Evolutionary conservation across 2,329 filamentous ascomycete species (phyloP), one percentile per base, ranked within the genome.

Genomic region (Cercospora canescens): DNA sequence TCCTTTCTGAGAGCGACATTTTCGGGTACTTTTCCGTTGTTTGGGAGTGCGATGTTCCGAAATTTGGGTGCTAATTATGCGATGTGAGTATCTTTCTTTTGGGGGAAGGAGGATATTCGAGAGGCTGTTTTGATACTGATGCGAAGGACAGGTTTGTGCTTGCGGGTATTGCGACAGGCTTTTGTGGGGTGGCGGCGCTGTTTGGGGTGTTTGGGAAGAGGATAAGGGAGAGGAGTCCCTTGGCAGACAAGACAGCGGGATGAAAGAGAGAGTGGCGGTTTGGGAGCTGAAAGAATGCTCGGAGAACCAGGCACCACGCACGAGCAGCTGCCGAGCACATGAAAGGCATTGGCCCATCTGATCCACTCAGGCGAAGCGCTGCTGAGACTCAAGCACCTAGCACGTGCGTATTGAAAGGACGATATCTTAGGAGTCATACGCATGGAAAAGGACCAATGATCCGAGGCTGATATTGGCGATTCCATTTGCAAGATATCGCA

Each of bases 11-110:
- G 81, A 11, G 77, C 79, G 0, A 37, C 79, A 3, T 64, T 82
- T 2, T 79, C 75, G 1, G 81, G 78, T 5, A 62, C 73, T 6
- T 77, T 83, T 26, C 80, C 80, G 1, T 71, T 83, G 0, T 79
- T 83, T 50, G 78, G 66, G 1, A 71, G 66, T 0, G 76, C 78
- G 24, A 80, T 83, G 79, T 83, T 81, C 62, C 37, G 68, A 7
- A 70, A 64, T 0, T 60, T 83, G 6, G 80, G 80, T 0, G 69
- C 76, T 0, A 83, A 83, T 60, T 57, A 77, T 32, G 81, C 80
- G 0, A 68, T 76, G 11, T 79, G 7, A 59, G 56, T 59, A 1
- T 6, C 50, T 55, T 26, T 35, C 4, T 59, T 26, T 11, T 9
- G 11, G 50, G 5, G 45, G 35, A 39, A 12, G 6, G 35, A 24